These are phyloP conservation scores for Echeveria elegans DNA, from an alignment of 164 flowering plant species.

Conservation along the genomic window DNA sequence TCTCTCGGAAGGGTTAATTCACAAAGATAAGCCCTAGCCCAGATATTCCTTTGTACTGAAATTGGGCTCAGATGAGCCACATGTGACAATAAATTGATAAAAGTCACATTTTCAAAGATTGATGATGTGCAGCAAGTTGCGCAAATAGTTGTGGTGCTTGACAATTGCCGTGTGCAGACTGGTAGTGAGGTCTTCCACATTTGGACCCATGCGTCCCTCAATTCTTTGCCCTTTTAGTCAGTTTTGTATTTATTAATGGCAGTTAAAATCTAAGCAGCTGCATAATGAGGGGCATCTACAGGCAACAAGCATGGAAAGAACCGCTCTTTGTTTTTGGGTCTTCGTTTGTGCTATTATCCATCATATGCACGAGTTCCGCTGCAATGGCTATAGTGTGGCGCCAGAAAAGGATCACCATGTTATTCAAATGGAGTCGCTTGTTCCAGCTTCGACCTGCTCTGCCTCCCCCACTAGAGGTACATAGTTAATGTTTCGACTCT, in stretches of 20 bases:
- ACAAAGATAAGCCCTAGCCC: too few relatives aligned
- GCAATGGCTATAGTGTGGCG: background rate
- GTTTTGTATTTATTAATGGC: background rate
- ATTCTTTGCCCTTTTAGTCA: too few relatives aligned
- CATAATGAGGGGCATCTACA: background rate
- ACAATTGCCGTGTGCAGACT: too few relatives aligned
- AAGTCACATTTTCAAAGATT: too few relatives aligned
- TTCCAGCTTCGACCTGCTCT: conserved; percentile 3
- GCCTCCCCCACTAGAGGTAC: background rate
- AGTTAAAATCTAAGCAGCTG: background rate
- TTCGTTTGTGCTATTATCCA: background rate
- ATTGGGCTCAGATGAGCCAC: too few relatives aligned
- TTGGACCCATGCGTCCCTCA: background rate
- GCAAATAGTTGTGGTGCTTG: too few relatives aligned
- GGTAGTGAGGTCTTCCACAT: background rate
- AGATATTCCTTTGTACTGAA: too few relatives aligned
- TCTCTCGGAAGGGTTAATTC: too few relatives aligned
- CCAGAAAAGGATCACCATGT: background rate
- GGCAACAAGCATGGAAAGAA: background rate
- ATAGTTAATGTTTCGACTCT: background rate
- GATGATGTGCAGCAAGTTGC: background rate
- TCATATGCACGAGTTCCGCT: too few relatives aligned
- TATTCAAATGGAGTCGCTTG: background rate
- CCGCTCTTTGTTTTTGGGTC: background rate
- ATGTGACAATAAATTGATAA: too few relatives aligned